These are phyloP conservation scores for Monosporascus ibericus DNA, from an alignment of 2,329 filamentous ascomycete genomes.

Conservation along the genomic window DNA sequence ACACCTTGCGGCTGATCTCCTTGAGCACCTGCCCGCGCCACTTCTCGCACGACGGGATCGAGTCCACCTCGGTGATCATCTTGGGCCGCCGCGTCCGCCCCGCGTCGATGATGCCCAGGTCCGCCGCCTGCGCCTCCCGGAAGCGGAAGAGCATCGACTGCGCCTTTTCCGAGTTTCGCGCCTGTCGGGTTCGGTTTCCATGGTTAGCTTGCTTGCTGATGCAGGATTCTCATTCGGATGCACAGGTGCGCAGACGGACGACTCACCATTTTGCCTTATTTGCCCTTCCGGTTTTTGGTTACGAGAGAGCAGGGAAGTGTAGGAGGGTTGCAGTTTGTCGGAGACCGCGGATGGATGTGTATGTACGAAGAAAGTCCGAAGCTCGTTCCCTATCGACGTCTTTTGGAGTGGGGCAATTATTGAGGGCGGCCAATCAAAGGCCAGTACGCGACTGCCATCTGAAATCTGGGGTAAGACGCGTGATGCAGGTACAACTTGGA, in stretches of 20 bases:
- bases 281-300: not conserved
- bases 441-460: not conserved
- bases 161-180: conserved; percentile 95
- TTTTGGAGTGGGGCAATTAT: not conserved
- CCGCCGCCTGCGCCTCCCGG: conserved; percentile 91
- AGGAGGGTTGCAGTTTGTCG: not conserved
- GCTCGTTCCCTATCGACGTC: not conserved
- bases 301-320: not conserved
- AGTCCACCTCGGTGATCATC: conserved; percentile 78
- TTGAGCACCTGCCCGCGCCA: conserved; percentile 98
- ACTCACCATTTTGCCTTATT: conserved; percentile 22
- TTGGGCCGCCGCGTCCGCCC: conserved; percentile 86
- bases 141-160: conserved; percentile 99
- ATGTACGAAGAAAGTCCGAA: not conserved
- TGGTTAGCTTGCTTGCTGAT: not conserved
- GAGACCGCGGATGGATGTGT: not conserved
- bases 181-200: conserved; percentile 41
- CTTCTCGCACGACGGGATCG: conserved; percentile 86
- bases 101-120: conserved; percentile 92
- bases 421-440: not conserved
- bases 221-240: not conserved
- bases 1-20: conserved; percentile 94
- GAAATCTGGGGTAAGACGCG: not conserved
- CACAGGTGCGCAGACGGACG: not conserved
- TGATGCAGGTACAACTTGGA: not conserved